A percentile compares a stretch with the other conserved stretches of the same genome.
These are phyloP conservation scores for Emmonsiellopsis sp. DNA, from an alignment of 2,329 filamentous ascomycete genomes.

Conservation along the genomic window DNA sequence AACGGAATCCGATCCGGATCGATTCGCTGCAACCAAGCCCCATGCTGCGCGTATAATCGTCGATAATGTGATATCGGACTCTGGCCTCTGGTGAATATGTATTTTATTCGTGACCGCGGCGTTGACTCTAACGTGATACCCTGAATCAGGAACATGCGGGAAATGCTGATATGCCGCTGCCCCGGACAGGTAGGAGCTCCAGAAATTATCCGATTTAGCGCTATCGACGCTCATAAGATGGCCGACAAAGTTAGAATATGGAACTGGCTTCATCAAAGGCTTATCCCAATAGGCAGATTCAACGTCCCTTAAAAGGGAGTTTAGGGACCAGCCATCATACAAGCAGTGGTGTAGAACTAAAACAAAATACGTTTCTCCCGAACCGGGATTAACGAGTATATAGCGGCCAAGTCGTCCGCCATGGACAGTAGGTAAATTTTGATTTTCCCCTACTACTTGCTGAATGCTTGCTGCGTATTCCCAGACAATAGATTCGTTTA, in stretches of 20 bases:
- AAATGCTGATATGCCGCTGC: constrained; percentile 21
- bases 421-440: constrained; percentile 5
- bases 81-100: background rate
- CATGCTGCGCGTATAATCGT: constrained; percentile 34
- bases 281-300: constrained; percentile 8
- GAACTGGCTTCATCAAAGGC: constrained; percentile 5
- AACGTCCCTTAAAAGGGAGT: constrained; percentile 12
- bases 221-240: constrained; percentile 10
- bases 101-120: background rate
- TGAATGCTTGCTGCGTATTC: constrained; percentile 6
- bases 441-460: constrained; percentile 5
- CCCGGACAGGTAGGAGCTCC: constrained; percentile 31
- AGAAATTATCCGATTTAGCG: constrained; percentile 27
- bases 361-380: constrained; percentile 20
- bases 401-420: constrained; percentile 10
- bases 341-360: constrained; percentile 36
- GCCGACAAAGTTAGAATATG: constrained; percentile 13
- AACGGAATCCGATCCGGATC: constrained; percentile 31
- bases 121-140: background rate
- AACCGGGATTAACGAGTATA: constrained; percentile 2
- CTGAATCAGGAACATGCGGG: background rate
- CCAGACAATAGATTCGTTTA: constrained; percentile 17
- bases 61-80: constrained; percentile 16
- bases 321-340: constrained; percentile 31
- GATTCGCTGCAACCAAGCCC: constrained; percentile 29